Evolutionary conservation across 2,329 filamentous ascomycete genomes (phyloP).

Genomic region (Neoarthrinium moseri): DNA sequence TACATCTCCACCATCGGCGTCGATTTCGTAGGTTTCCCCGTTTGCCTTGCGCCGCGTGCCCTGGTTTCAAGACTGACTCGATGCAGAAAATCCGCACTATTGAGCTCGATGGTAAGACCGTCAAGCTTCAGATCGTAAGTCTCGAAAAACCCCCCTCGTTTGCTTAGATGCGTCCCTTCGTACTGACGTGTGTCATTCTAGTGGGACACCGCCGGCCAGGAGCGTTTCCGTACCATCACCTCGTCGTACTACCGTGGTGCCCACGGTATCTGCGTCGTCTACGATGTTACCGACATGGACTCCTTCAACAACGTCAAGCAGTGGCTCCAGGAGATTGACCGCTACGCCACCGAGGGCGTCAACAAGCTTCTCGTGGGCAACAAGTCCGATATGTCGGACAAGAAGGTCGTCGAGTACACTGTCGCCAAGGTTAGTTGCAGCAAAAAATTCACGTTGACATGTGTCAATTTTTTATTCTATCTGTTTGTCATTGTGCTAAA

Average conservation of each 20-base stretch:
- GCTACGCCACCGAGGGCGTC: slow-evolving; percentile 97
- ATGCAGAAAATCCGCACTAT: slow-evolving; percentile 97
- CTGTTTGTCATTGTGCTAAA: slow-evolving; percentile 13
- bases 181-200: slow-evolving; percentile 42
- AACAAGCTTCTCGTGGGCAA: slow-evolving; percentile 99
- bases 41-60: too few species aligned
- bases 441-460: too few species aligned
- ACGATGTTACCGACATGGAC: slow-evolving; percentile 99
- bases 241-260: slow-evolving; percentile 99
- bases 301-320: slow-evolving; percentile 99
- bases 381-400: slow-evolving; percentile 99
- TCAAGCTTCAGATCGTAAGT: slow-evolving; percentile 98
- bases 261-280: slow-evolving; percentile 98
- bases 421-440: slow-evolving; percentile 94
- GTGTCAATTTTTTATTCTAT: too few species aligned
- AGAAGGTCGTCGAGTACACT: slow-evolving; percentile 99
- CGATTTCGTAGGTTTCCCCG: slow-evolving; percentile 76
- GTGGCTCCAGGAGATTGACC: slow-evolving; percentile 99
- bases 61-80: slow-evolving; percentile 26
- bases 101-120: slow-evolving; percentile 98
- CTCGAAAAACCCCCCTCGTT: not conserved
- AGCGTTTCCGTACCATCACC: slow-evolving; percentile 99
- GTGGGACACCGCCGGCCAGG: slow-evolving; percentile 99
- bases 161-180: not conserved
- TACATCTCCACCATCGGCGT: slow-evolving; percentile 99